Base-by-base conservation (phyloP, 345 rosid species). In the Cardamine resedifolia region DNA sequence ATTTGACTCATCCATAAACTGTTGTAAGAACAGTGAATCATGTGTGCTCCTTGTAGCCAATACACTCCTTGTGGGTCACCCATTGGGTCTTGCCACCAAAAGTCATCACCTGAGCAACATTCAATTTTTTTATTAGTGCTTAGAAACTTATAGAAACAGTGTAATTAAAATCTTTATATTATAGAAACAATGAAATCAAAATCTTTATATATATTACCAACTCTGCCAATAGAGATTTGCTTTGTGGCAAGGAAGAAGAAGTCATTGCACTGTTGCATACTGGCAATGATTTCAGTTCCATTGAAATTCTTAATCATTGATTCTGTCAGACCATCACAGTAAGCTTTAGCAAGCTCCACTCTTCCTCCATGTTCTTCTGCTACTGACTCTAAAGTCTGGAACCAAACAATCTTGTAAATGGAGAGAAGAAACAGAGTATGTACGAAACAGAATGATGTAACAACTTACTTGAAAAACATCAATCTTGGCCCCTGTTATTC, bases 211-310 rank as follows among this genome's bases (percentile, higher is more conserved):
- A 10, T 56, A 47, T 81, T 80, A 86, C 97, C 94, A 51, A 90
- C 97, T 90, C 98, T 86, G 50, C 97, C 96, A 45, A 90, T 84
- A 19, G 97, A 76, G 64, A 93, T 83, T 81, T 90, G 88, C 58
- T 81, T 79, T 4, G 97, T 90, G 15, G 95, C 98, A 36, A 93
- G 94, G 88, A 86, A 79, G 78, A 89, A 84, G 79, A 90, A 93
- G 76, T 93, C 97, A 44, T 90, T 93, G 85, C 95, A 86, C 16
- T 90, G 98, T 72, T 90, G 94, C 98, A 93, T 90, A 80, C 98
- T 90, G 7, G 92, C 80, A 65, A 89, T 82, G 23, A 93, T 65
- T 60, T 86, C 96, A 4, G 79, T 80, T 69, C 97, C 98, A 28
- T 80, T 86, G 79, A 93, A 89, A 78, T 93, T 90, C 81, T 84